Percentiles rank a stretch among this genome's conserved stretches.
These are phyloP conservation scores for Zoysia pacifica DNA, from an alignment of 176 grass and related monocot species.

Conservation along the genomic window DNA sequence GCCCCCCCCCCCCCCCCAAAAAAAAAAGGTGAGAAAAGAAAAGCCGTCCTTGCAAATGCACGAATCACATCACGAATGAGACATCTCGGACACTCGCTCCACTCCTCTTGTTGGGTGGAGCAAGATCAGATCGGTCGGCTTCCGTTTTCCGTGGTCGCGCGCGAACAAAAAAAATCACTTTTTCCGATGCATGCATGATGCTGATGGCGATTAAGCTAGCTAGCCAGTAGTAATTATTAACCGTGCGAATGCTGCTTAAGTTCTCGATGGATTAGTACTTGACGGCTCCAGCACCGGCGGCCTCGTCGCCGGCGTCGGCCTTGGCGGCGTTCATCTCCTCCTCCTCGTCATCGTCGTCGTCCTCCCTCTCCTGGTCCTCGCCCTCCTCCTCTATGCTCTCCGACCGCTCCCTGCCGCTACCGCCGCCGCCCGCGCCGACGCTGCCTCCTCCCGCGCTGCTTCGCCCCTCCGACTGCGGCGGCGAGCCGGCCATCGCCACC, in stretches of 20 bases:
- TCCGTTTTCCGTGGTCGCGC: slow-evolving; percentile 59
- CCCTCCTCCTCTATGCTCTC: slow-evolving; percentile 91
- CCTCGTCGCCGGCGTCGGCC: slow-evolving; percentile 7
- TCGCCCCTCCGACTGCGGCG: slow-evolving; percentile 59
- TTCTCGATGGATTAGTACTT: slow-evolving; percentile 29
- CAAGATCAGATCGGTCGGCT: slow-evolving; percentile 38
- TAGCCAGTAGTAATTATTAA: not conserved
- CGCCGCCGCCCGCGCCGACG: slow-evolving; percentile 31
- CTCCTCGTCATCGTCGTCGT: slow-evolving; percentile 59
- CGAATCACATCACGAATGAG: slow-evolving; percentile 60
- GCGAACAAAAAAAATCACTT: slow-evolving; percentile 66
- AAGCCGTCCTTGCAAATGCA: slow-evolving; percentile 37
- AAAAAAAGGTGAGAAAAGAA: not conserved
- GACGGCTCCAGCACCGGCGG: not conserved
- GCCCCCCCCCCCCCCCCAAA: too few relatives aligned
- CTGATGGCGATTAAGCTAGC: slow-evolving; percentile 17
- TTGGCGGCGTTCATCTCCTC: slow-evolving; percentile 37
- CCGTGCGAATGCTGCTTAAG: not conserved
- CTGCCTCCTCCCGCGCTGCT: slow-evolving; percentile 41
- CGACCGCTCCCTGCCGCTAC: slow-evolving; percentile 61
- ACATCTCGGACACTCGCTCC: slow-evolving; percentile 37
- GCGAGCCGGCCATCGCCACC: slow-evolving; percentile 38
- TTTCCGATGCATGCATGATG: slow-evolving; percentile 22
- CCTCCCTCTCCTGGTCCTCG: slow-evolving; percentile 48
- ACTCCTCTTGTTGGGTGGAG: slow-evolving; percentile 25